These are phyloP conservation scores for Lodderomyces parapsilosis DNA, from an alignment of 1,139 yeast genomes.

Conservation along the genomic window DNA sequence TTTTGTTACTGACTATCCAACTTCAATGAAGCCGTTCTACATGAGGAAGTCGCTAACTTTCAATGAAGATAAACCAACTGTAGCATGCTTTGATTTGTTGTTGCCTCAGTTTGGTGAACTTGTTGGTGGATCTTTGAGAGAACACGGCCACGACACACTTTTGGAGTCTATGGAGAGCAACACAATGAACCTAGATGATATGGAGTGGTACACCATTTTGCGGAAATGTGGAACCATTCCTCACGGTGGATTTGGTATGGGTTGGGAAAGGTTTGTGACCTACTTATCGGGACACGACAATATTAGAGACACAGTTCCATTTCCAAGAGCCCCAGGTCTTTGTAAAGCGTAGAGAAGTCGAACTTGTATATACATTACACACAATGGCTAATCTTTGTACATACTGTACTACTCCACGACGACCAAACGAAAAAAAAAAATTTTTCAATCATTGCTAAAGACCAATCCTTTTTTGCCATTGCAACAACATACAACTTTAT, in stretches of 20 bases:
- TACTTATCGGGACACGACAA: constrained; percentile 73
- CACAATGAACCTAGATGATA: constrained; percentile 54
- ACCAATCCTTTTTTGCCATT: constrained; percentile 6
- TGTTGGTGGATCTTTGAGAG: constrained; percentile 94
- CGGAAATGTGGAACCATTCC: constrained; percentile 81
- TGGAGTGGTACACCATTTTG: constrained; percentile 79
- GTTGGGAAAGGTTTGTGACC: constrained; percentile 81
- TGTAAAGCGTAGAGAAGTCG: constrained; percentile 30
- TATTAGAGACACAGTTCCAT: constrained; percentile 82
- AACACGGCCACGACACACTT: constrained; percentile 56
- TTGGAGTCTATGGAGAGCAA: constrained; percentile 48
- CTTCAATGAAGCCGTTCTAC: constrained; percentile 79
- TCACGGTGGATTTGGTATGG: constrained; percentile 97
- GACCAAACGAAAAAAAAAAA: constrained; percentile 6
- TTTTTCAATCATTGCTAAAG: constrained; percentile 6
- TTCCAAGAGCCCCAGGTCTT: constrained; percentile 52
- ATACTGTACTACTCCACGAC: not conserved
- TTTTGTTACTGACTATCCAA: constrained; percentile 88
- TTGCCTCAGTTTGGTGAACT: constrained; percentile 94
- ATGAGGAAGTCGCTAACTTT: constrained; percentile 55
- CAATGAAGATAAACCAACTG: constrained; percentile 52
- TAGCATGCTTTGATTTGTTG: constrained; percentile 84
- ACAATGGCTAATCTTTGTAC: constrained; percentile 1
- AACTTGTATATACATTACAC: not conserved
- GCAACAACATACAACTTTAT: not conserved